phyloP scores from a whole-genome alignment of 441 rosid species.

The Mallotus repandus region DNA sequence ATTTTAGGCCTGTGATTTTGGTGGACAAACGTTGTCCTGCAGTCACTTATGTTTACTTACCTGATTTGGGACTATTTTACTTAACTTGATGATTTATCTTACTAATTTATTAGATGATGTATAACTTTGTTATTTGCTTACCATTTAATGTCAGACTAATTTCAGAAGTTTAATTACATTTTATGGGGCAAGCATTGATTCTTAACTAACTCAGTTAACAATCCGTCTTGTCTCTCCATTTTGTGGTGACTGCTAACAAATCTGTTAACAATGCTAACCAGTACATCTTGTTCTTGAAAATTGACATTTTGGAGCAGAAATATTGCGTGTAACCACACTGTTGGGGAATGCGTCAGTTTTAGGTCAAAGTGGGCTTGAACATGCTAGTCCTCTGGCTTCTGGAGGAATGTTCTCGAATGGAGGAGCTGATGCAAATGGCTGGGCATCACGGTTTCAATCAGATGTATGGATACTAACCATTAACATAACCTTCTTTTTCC shows the following conservation, averaged over 20 bases:
- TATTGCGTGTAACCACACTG: conserved; percentile 98
- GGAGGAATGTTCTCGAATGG: conserved; percentile 96
- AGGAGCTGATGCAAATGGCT: conserved; percentile 93
- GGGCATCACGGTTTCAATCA: conserved; percentile 97
- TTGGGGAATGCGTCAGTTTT: conserved; percentile 99
- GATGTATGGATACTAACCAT: conserved; percentile 99
- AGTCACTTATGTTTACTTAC: background rate
- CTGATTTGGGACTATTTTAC: background rate
- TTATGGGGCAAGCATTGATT: conserved; percentile 38
- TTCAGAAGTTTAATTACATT: conserved; percentile 34
- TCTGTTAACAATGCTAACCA: conserved; percentile 89
- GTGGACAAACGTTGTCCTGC: conserved; percentile 1
- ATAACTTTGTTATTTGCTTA: conserved; percentile 13
- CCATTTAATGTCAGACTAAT: conserved; percentile 27
- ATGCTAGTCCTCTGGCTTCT: conserved; percentile 93
- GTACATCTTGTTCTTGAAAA: conserved; percentile 96
- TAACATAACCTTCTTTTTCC: conserved; percentile 85
- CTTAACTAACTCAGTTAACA: conserved; percentile 63
- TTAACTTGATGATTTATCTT: background rate
- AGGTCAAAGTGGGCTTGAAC: conserved; percentile 99
- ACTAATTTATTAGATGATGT: conserved; percentile 13
- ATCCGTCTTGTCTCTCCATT: conserved; percentile 58
- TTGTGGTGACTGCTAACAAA: conserved; percentile 72
- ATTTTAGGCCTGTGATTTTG: background rate
- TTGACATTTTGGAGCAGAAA: conserved; percentile 99